These are phyloP conservation scores for Dothideomycetidae sp. DNA, from an alignment of 2,329 filamentous ascomycete species.

Conservation along the genomic window DNA sequence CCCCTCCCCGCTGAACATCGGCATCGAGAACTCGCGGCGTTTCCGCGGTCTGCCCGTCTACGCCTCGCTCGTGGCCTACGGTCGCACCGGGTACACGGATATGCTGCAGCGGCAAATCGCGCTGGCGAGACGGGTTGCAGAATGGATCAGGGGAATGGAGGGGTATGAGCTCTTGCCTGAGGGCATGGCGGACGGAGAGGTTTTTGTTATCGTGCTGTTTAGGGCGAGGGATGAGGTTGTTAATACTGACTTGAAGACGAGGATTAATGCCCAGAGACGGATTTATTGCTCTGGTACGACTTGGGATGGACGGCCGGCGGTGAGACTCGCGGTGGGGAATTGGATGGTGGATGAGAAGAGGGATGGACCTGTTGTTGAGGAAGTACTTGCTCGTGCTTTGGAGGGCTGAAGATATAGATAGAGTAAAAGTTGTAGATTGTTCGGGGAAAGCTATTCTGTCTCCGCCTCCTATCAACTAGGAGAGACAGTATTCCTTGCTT, in stretches of 20 bases:
- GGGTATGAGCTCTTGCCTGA: slow-evolving; percentile 53
- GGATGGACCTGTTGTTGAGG: slow-evolving; percentile 51
- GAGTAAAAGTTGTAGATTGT: too few species aligned
- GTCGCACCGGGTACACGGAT: slow-evolving; percentile 49
- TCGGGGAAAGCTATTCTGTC: too few species aligned
- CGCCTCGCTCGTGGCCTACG: slow-evolving; percentile 61
- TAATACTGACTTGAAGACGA: slow-evolving; percentile 52
- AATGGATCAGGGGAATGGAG: slow-evolving; percentile 45
- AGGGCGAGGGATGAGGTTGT: slow-evolving; percentile 49
- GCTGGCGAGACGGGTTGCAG: slow-evolving; percentile 54
- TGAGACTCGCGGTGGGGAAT: slow-evolving; percentile 62
- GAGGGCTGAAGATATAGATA: background rate
- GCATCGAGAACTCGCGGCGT: slow-evolving; percentile 79
- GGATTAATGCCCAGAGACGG: slow-evolving; percentile 57
- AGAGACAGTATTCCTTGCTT: too few species aligned
- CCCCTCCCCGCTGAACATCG: slow-evolving; percentile 72
- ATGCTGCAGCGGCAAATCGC: slow-evolving; percentile 61
- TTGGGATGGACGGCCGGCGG: slow-evolving; percentile 61
- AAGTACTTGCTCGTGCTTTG: slow-evolving; percentile 40
- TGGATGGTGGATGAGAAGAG: slow-evolving; percentile 60
- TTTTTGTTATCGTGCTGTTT: slow-evolving; percentile 65
- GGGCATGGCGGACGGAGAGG: slow-evolving; percentile 21
- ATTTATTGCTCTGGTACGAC: slow-evolving; percentile 73
- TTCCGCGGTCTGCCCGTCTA: slow-evolving; percentile 88
- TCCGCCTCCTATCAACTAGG: too few species aligned